These are phyloP conservation scores for Cladophialophora carrionii DNA, from an alignment of 2,329 filamentous ascomycete genomes.

Conservation along the genomic window DNA sequence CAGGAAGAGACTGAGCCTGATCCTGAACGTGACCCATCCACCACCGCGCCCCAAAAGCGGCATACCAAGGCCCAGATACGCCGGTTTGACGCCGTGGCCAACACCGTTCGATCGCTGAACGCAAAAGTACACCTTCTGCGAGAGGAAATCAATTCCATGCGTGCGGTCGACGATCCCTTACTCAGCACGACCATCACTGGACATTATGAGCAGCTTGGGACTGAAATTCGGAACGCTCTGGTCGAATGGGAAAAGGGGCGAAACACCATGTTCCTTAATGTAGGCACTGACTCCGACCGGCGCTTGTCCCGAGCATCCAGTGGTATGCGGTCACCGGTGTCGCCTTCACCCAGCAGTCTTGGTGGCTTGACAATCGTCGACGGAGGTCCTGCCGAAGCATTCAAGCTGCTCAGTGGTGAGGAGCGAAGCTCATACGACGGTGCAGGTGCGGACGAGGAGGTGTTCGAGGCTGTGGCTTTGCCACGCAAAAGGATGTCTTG, in stretches of 20 bases:
- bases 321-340: constrained; percentile 45
- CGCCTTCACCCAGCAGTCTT: constrained; percentile 51
- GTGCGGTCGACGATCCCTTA: constrained; percentile 70
- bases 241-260: constrained; percentile 87
- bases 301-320: constrained; percentile 30
- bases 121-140: constrained; percentile 90
- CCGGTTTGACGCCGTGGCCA: constrained; percentile 84
- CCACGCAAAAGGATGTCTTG: constrained; percentile 67
- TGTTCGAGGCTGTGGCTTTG: constrained; percentile 88
- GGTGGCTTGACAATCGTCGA: constrained; percentile 54
- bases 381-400: constrained; percentile 67
- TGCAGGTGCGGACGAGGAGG: constrained; percentile 66
- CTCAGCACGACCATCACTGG: constrained; percentile 77
- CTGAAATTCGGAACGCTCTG: constrained; percentile 78
- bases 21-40: constrained; percentile 11
- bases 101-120: constrained; percentile 86
- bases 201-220: constrained; percentile 93
- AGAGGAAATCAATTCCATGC: constrained; percentile 76
- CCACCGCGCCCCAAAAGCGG: constrained; percentile 74
- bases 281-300: constrained; percentile 58
- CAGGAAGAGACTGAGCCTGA: constrained; percentile 16
- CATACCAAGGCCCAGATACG: constrained; percentile 83
- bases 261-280: constrained; percentile 76
- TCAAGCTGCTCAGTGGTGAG: constrained; percentile 78
- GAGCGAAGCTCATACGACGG: constrained; percentile 46